Evolutionary conservation across 2,329 filamentous ascomycete genomes (phyloP).

Genomic region (Proliferodiscus dingleyae): DNA sequence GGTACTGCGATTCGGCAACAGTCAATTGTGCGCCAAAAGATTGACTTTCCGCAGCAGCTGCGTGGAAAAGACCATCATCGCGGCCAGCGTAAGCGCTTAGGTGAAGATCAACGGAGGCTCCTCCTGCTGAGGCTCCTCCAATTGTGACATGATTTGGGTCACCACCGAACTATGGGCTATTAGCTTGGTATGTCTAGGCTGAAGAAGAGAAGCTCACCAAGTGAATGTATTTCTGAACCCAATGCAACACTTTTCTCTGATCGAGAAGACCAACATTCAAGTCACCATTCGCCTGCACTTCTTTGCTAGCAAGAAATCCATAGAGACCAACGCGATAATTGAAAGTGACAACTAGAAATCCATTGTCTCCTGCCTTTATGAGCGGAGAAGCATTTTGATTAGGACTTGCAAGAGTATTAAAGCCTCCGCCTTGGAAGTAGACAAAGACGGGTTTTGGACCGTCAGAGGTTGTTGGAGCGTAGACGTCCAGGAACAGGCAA

Average conservation of each 20-base stretch:
- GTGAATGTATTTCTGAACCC: constrained; percentile 62
- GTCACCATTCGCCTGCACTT: constrained; percentile 45
- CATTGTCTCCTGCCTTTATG: constrained; percentile 50
- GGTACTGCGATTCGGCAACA: constrained; percentile 44
- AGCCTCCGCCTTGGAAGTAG: constrained; percentile 57
- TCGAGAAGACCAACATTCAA: constrained; percentile 68
- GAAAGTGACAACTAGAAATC: constrained; percentile 65
- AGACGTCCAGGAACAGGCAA: constrained; percentile 65
- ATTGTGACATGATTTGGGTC: constrained; percentile 63
- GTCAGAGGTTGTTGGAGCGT: constrained; percentile 51
- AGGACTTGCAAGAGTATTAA: constrained; percentile 43
- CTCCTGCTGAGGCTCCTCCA: constrained; percentile 65
- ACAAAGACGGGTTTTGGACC: constrained; percentile 53
- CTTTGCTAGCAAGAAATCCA: constrained; percentile 62
- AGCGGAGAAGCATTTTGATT: constrained; percentile 58
- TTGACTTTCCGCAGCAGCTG: constrained; percentile 45
- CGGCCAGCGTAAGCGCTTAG: constrained; percentile 51
- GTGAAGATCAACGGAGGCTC: constrained; percentile 59
- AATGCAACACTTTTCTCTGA: constrained; percentile 63
- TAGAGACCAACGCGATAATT: constrained; percentile 74
- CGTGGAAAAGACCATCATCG: constrained; percentile 46
- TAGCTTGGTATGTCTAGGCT: not conserved
- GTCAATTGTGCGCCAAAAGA: constrained; percentile 47
- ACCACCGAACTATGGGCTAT: constrained; percentile 56
- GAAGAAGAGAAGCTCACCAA: constrained; percentile 30